Percentiles rank a stretch among this genome's conserved stretches.
These are phyloP conservation scores for Angophora floribunda DNA, from an alignment of 345 rosid species.

Conservation along the genomic window DNA sequence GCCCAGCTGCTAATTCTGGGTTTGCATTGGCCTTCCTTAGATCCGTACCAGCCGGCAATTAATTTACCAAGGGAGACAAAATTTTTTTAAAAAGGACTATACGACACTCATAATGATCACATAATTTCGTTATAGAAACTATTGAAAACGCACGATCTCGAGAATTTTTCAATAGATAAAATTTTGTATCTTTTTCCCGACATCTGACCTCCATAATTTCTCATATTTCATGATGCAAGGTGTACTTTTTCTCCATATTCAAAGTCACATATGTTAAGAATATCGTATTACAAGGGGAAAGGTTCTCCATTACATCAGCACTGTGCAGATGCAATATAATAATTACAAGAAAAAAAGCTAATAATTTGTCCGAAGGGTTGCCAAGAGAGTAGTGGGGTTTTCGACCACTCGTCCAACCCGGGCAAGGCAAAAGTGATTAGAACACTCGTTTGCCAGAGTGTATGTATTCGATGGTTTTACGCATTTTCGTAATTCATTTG, in stretches of 20 bases:
- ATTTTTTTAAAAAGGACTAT: neutral
- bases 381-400: too few species aligned
- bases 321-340: too few species aligned
- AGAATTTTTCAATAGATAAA: neutral
- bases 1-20: neutral
- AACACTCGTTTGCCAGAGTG: too few species aligned
- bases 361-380: too few species aligned
- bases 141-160: neutral
- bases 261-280: neutral
- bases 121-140: neutral
- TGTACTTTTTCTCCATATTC: fast-evolving
- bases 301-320: too few species aligned
- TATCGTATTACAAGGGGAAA: fast-evolving
- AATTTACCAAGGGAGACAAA: neutral
- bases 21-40: neutral
- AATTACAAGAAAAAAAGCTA: too few species aligned
- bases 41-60: neutral
- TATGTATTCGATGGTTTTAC: too few species aligned
- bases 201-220: neutral
- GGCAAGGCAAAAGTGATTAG: too few species aligned
- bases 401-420: too few species aligned
- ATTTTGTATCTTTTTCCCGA: fast-evolving
- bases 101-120: neutral
- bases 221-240: neutral
- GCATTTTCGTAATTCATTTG: too few species aligned